A percentile compares a stretch with the other conserved stretches of the same genome.
phyloP scores from a whole-genome alignment of 805 yeast species.

The Candida bentonensis region DNA sequence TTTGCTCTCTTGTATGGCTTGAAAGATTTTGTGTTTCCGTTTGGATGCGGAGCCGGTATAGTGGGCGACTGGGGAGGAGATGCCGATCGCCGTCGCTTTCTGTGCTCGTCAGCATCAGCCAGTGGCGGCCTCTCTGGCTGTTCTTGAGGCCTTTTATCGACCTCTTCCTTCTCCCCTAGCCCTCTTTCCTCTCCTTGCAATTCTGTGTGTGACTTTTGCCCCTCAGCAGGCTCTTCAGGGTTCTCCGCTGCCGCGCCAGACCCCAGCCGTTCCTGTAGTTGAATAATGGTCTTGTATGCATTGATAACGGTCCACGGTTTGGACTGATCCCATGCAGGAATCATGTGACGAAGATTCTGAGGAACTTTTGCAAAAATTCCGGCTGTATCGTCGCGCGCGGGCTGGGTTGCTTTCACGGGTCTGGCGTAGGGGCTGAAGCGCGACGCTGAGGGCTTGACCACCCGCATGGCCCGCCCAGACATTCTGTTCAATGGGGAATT shows the following conservation, averaged over 20 bases:
- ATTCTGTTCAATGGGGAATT: no score
- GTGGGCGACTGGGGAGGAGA: background rate
- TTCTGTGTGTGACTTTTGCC: no score
- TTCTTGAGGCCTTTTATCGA: background rate
- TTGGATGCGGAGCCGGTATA: no score
- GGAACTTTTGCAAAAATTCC: background rate
- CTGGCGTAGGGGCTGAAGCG: background rate
- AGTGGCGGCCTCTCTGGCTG: background rate
- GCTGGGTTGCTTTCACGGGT: background rate
- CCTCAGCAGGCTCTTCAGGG: background rate
- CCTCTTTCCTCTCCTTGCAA: background rate
- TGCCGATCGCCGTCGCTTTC: background rate
- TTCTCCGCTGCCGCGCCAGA: background rate
- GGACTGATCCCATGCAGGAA: slow-evolving; percentile 1
- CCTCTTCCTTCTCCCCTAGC: no score
- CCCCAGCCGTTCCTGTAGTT: background rate
- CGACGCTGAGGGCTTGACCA: background rate
- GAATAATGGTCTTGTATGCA: background rate
- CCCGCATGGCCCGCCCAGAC: background rate
- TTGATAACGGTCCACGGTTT: background rate
- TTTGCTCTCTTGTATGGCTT: background rate
- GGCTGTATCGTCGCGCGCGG: background rate
- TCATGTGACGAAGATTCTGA: background rate
- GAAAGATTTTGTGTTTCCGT: background rate
- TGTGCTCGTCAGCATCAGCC: background rate